Evolutionary conservation across 75 land plant genomes (phyloP).

Genomic region (Isoetes taiwanensis): DNA sequence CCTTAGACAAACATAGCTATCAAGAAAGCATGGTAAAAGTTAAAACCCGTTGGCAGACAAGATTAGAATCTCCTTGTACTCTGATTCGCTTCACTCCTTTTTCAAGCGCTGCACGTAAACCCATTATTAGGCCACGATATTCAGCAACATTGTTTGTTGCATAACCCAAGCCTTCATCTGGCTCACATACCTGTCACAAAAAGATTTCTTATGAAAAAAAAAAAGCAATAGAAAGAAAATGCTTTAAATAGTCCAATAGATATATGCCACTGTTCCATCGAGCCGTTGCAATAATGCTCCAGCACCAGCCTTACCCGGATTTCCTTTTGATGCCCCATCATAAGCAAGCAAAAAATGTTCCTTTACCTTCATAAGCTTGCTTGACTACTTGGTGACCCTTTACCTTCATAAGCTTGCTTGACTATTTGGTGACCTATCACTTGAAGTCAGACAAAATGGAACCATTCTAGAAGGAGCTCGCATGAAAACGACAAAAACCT

Average conservation of each 20-base stretch:
- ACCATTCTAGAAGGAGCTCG: too few species aligned
- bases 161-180: slow-evolving; percentile 62
- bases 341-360: too few species aligned
- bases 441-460: too few species aligned
- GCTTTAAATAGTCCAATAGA: not conserved
- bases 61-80: slow-evolving; percentile 69
- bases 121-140: slow-evolving; percentile 57
- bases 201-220: not conserved
- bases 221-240: not conserved
- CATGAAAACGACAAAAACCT: too few species aligned
- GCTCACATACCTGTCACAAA: slow-evolving; percentile 32
- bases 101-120: slow-evolving; percentile 50
- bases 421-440: too few species aligned
- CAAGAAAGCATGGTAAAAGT: not conserved
- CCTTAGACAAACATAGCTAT: not conserved
- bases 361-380: too few species aligned
- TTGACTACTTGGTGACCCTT: too few species aligned
- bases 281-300: not conserved
- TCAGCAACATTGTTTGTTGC: slow-evolving; percentile 82
- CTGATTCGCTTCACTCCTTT: slow-evolving; percentile 39
- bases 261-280: not conserved
- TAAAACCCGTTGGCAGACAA: slow-evolving; percentile 65
- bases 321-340: slow-evolving; percentile 5
- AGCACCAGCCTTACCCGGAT: not conserved
- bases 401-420: too few species aligned